Conservation (phyloP, 805 yeast species). For the Yueomyces sp. region DNA sequence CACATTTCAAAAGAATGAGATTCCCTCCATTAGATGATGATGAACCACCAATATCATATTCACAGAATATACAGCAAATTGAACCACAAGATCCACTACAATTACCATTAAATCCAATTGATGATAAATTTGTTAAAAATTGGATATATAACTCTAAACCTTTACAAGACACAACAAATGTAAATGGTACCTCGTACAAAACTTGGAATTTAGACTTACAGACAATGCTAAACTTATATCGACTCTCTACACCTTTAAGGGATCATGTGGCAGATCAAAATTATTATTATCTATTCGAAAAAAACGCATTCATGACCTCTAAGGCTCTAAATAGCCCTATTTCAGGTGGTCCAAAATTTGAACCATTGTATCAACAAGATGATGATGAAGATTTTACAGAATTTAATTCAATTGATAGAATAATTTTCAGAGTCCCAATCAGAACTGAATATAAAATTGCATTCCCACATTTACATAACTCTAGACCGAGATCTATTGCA, state of each 20-base stretch:
- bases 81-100: conserved; percentile 64
- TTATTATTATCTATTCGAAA: conserved; percentile 60
- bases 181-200: conserved; percentile 69
- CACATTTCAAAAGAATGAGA: conserved; percentile 80
- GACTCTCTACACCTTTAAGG: conserved; percentile 58
- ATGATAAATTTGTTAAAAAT: conserved; percentile 31
- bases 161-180: conserved; percentile 40
- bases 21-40: conserved; percentile 97
- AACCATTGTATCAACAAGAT: conserved; percentile 49
- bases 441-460: conserved; percentile 80
- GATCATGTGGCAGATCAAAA: conserved; percentile 47
- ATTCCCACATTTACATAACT: conserved; percentile 73
- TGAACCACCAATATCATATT: conserved; percentile 79
- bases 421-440: conserved; percentile 65
- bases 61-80: conserved; percentile 62
- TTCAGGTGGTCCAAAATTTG: conserved; percentile 95
- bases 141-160: conserved; percentile 82
- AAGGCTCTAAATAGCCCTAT: conserved; percentile 77
- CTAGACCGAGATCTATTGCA: conserved; percentile 53
- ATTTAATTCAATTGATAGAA: conserved; percentile 78
- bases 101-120: conserved; percentile 46
- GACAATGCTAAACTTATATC: conserved; percentile 51
- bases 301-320: conserved; percentile 73
- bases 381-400: conserved; percentile 76
- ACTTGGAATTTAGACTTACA: conserved; percentile 53